A percentile compares a stretch with the other conserved stretches of the same genome.
These are phyloP conservation scores for Psilocybe subaeruginosa DNA, from an alignment of 768 basidiomycete species.

Conservation along the genomic window DNA sequence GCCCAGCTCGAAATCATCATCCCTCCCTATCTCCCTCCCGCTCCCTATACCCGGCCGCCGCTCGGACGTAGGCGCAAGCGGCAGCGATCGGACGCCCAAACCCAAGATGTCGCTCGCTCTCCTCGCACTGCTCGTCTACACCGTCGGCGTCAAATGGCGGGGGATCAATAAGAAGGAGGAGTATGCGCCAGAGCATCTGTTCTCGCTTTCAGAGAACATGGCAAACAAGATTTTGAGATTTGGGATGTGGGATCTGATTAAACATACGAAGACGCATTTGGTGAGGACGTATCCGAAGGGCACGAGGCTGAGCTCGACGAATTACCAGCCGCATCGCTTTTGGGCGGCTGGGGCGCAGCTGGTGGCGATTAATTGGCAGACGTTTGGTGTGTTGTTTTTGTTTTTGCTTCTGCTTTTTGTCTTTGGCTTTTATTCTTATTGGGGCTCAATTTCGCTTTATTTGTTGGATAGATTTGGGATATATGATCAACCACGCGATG, in stretches of 20 bases:
- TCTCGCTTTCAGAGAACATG: slow-evolving; percentile 88
- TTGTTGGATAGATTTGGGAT: slow-evolving; percentile 71
- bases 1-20: not conserved
- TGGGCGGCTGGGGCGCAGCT: slow-evolving; percentile 92
- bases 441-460: not conserved
- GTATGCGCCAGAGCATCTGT: slow-evolving; percentile 87
- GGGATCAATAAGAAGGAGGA: slow-evolving; percentile 90
- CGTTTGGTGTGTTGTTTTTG: slow-evolving; percentile 64
- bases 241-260: slow-evolving; percentile 74
- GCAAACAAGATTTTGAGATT: slow-evolving; percentile 77
- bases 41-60: not conserved
- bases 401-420: not conserved
- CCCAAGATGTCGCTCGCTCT: slow-evolving; percentile 77
- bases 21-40: not conserved
- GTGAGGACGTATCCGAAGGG: slow-evolving; percentile 92
- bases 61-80: not conserved
- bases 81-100: slow-evolving; percentile 35
- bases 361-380: slow-evolving; percentile 98
- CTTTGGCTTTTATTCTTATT: not conserved
- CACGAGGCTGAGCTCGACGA: slow-evolving; percentile 78
- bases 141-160: slow-evolving; percentile 92
- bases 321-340: slow-evolving; percentile 89
- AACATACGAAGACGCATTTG: slow-evolving; percentile 87
- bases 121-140: slow-evolving; percentile 87
- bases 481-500: slow-evolving; percentile 95